These are phyloP conservation scores for Boletus tomentosulus DNA, from an alignment of 768 basidiomycete genomes.

Conservation along the genomic window DNA sequence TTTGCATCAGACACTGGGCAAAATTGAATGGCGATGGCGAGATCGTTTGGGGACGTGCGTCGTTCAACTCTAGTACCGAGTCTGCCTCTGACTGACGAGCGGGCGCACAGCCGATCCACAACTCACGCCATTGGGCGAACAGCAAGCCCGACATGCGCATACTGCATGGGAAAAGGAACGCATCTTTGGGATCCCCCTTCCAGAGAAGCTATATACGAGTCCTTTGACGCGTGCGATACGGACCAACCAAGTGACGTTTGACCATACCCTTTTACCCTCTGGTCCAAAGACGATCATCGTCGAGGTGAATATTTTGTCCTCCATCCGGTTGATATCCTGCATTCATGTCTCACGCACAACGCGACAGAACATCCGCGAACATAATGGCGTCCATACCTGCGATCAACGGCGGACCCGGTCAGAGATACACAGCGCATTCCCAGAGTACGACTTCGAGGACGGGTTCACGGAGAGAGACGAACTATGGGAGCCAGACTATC, in stretches of 20 bases:
- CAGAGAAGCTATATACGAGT: conserved; percentile 28
- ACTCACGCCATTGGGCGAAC: conserved; percentile 54
- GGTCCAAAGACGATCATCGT: conserved; percentile 40
- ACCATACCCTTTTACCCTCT: conserved; percentile 27
- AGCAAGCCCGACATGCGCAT: conserved; percentile 43
- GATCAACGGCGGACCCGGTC: conserved; percentile 56
- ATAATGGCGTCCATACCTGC: conserved; percentile 64
- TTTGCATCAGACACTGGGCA: conserved; percentile 50
- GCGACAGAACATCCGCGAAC: conserved; percentile 61
- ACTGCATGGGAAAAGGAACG: conserved; percentile 15
- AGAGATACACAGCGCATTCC: conserved; percentile 38
- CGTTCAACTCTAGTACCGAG: not conserved
- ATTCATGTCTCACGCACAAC: not conserved
- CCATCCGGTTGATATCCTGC: not conserved
- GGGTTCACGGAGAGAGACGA: conserved; percentile 59
- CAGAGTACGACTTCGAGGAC: conserved; percentile 48
- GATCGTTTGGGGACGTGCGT: conserved; percentile 71
- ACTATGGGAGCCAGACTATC: conserved; percentile 43
- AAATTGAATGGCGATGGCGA: conserved; percentile 61
- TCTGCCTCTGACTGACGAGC: not conserved
- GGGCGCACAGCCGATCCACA: conserved; percentile 36
- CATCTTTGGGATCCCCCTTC: conserved; percentile 14
- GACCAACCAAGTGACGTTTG: conserved; percentile 54
- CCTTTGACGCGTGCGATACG: conserved; percentile 60
- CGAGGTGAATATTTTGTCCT: conserved; percentile 41